phyloP scores from a whole-genome alignment of 1,284 basidiomycete species.

The Cutaneotrichosporon dermatis region DNA sequence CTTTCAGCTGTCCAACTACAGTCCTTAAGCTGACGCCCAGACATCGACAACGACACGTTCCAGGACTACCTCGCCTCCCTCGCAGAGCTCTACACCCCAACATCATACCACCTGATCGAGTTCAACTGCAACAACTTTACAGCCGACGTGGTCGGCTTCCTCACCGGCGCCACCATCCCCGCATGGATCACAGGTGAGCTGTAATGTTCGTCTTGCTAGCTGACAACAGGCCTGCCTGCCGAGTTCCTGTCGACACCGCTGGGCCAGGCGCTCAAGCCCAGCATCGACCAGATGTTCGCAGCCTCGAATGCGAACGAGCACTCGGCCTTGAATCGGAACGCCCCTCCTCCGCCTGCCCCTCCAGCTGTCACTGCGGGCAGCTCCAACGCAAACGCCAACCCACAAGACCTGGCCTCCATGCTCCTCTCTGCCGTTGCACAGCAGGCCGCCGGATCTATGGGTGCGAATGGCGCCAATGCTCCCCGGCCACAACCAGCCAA shows the following conservation, averaged over 20 bases:
- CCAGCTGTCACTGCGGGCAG: slow-evolving; percentile 45
- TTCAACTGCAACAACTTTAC: slow-evolving; percentile 79
- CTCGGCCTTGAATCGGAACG: slow-evolving; percentile 22
- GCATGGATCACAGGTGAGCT: slow-evolving; percentile 59
- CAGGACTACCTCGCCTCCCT: slow-evolving; percentile 72
- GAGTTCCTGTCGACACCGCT: slow-evolving; percentile 89
- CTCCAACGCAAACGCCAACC: slow-evolving; percentile 1
- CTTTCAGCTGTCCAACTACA: neutral
- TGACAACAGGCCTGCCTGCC: slow-evolving; percentile 64
- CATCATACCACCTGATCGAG: slow-evolving; percentile 85
- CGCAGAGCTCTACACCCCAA: slow-evolving; percentile 72
- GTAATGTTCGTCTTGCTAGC: neutral
- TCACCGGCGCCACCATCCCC: slow-evolving; percentile 74
- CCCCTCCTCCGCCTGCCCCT: slow-evolving; percentile 33
- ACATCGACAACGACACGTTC: slow-evolving; percentile 76
- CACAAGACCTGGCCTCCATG: slow-evolving; percentile 53
- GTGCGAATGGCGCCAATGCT: slow-evolving; percentile 15
- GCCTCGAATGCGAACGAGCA: slow-evolving; percentile 61
- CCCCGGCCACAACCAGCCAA: slow-evolving; percentile 19
- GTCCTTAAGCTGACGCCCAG: slow-evolving; percentile 15
- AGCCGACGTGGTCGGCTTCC: slow-evolving; percentile 75
- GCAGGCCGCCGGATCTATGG: slow-evolving; percentile 48
- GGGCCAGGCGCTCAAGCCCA: slow-evolving; percentile 76
- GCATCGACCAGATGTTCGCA: slow-evolving; percentile 80
- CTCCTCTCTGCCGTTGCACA: slow-evolving; percentile 63